phyloP scores from a whole-genome alignment of 371 early-diverging fungal species.

The Saksenaea vasiformis region DNA sequence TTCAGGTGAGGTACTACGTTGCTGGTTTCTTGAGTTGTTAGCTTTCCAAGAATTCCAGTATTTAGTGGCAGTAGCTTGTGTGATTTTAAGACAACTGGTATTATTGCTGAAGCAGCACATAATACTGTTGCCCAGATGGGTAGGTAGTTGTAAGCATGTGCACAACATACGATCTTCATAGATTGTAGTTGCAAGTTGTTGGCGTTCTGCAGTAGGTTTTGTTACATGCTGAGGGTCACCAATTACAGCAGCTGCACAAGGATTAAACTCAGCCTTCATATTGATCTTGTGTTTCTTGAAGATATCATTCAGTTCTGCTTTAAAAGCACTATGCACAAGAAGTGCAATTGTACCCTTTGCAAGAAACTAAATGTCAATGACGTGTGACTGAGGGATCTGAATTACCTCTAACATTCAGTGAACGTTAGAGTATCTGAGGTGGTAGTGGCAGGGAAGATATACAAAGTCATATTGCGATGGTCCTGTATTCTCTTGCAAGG shows the following conservation, averaged over 20 bases:
- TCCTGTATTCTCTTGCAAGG: not conserved
- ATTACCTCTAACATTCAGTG: not conserved
- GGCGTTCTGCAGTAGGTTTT: not conserved
- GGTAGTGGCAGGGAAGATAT: not conserved
- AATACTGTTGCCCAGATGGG: not conserved
- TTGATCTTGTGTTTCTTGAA: not conserved
- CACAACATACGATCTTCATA: not conserved
- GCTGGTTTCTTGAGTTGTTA: too few relatives aligned
- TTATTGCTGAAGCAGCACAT: not conserved
- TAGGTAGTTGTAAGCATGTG: not conserved
- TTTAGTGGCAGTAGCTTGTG: too few relatives aligned
- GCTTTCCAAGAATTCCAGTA: too few relatives aligned
- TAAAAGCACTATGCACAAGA: not conserved
- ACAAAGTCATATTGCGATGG: not conserved
- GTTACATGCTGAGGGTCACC: slow-evolving; percentile 1
- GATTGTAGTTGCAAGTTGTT: not conserved
- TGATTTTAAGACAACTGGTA: too few relatives aligned
- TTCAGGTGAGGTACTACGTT: too few relatives aligned
- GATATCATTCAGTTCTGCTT: not conserved
- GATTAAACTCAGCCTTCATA: not conserved
- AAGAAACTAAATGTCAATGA: slow-evolving; percentile 14
- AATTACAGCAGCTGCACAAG: not conserved
- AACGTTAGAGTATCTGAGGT: slow-evolving; percentile 3
- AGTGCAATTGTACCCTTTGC: slow-evolving; percentile 1
- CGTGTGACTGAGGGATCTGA: not conserved